Evolutionary conservation across 306 rosid genomes (phyloP).

Genomic region (Ormosia semicastrata): DNA sequence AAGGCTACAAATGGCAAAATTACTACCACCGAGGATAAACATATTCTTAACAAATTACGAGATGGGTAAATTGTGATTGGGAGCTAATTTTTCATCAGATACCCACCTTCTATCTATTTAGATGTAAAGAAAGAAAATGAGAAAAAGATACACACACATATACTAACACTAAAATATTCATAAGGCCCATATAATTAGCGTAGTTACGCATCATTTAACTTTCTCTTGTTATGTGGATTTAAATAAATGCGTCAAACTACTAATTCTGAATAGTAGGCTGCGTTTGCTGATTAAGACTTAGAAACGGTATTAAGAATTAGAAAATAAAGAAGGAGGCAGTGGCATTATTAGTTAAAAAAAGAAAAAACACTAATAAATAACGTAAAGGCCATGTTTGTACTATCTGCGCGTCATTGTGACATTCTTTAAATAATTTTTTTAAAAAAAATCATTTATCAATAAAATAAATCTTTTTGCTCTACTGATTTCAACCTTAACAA

Average conservation of each 20-base stretch:
- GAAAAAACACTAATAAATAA: neutral
- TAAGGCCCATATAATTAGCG: too few relatives aligned
- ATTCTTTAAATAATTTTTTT: neutral
- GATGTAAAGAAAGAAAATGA: too few relatives aligned
- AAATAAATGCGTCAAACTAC: neutral
- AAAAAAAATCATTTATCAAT: neutral
- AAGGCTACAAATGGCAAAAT: too few relatives aligned
- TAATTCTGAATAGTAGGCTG: neutral
- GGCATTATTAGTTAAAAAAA: neutral
- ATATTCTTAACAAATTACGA: too few relatives aligned
- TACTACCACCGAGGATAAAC: too few relatives aligned
- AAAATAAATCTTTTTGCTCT: neutral
- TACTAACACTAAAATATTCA: too few relatives aligned
- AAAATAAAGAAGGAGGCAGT: neutral
- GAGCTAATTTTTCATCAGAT: too few relatives aligned
- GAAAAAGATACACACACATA: too few relatives aligned
- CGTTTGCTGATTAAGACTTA: neutral
- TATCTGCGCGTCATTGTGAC: neutral
- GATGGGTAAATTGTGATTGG: too few relatives aligned
- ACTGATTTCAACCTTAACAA: neutral
- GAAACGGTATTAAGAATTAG: neutral
- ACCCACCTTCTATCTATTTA: too few relatives aligned
- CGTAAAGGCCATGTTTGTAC: slow-evolving; percentile 28
- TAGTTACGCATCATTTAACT: too few relatives aligned
- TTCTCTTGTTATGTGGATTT: too few relatives aligned